phyloP scores from a whole-genome alignment of 176 grass and related monocot genomes.

The Phoenix dactylifera region DNA sequence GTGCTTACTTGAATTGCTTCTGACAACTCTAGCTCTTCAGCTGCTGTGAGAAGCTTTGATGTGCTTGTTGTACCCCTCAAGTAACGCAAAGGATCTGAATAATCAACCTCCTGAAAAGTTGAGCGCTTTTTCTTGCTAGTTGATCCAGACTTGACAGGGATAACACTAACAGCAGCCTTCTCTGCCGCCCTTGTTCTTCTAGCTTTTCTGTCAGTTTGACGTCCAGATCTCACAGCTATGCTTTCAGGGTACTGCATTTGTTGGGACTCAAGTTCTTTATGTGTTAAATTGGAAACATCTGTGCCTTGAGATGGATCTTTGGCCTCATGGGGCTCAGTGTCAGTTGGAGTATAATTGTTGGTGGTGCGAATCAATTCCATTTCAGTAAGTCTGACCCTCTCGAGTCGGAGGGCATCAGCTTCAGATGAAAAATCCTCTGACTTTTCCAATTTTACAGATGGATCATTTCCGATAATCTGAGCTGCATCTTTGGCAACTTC shows the following conservation, averaged over 20 bases:
- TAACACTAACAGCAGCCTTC: constrained; percentile 32
- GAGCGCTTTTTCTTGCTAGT: constrained; percentile 44
- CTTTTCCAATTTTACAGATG: constrained; percentile 1
- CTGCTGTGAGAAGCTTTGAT: constrained; percentile 47
- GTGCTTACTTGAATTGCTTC: constrained; percentile 62
- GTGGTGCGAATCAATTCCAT: neutral
- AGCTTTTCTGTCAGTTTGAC: constrained; percentile 54
- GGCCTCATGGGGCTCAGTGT: constrained; percentile 8
- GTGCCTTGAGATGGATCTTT: constrained; percentile 7
- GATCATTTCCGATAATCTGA: constrained; percentile 27
- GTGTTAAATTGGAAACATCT: constrained; percentile 29
- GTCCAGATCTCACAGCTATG: constrained; percentile 55
- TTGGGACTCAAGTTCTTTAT: constrained; percentile 24
- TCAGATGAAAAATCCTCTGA: constrained; percentile 8
- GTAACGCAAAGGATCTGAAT: constrained; percentile 41
- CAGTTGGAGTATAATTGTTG: constrained; percentile 1
- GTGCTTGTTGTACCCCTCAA: constrained; percentile 39
- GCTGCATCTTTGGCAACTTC: constrained; percentile 69
- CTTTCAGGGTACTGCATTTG: constrained; percentile 13
- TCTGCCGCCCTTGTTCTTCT: constrained; percentile 46
- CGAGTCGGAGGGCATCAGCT: constrained; percentile 7
- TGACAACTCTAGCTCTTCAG: constrained; percentile 66
- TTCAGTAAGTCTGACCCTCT: constrained; percentile 22
- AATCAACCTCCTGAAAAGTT: constrained; percentile 28
- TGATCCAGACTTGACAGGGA: constrained; percentile 9